A percentile compares a stretch with the other conserved stretches of the same genome.
phyloP scores from a whole-genome alignment of 176 grass and related monocot genomes.

The Eragrostis curvula region DNA sequence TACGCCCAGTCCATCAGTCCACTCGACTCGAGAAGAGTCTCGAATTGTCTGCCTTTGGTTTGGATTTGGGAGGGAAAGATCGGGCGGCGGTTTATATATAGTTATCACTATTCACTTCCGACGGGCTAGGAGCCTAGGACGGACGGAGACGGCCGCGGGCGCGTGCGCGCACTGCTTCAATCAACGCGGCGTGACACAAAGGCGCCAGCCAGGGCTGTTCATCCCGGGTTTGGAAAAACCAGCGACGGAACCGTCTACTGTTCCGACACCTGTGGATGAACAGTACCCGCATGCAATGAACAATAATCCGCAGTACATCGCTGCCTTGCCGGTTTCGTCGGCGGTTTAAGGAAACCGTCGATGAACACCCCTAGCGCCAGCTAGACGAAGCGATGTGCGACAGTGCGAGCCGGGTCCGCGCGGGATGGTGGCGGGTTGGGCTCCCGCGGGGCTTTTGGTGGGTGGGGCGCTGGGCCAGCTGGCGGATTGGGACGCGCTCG shows the following conservation, averaged over 20 bases:
- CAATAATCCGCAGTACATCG: too few species aligned
- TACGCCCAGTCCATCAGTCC: slow-evolving; percentile 11
- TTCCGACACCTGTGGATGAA: too few species aligned
- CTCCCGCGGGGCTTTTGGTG: neutral
- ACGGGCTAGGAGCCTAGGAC: too few species aligned
- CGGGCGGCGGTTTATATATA: slow-evolving; percentile 23
- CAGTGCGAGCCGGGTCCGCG: slow-evolving; percentile 5
- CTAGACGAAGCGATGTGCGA: slow-evolving; percentile 27
- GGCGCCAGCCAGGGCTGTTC: too few species aligned
- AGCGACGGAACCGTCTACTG: too few species aligned
- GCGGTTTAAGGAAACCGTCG: too few species aligned
- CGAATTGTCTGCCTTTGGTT: neutral
- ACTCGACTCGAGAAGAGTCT: neutral
- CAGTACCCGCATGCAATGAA: too few species aligned
- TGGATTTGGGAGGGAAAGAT: slow-evolving; percentile 36
- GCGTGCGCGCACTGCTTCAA: slow-evolving; percentile 29
- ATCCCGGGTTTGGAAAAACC: too few species aligned
- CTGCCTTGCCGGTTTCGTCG: too few species aligned
- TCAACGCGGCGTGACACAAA: slow-evolving; percentile 39
- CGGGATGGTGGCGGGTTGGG: neutral
- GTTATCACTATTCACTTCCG: too few species aligned
- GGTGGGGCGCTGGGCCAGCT: neutral
- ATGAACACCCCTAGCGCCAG: too few species aligned
- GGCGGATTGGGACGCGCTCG: neutral
- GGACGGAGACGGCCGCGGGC: neutral